phyloP scores from a whole-genome alignment of 192 early-diverging fungal genomes.

The Jimgerdemannia lactiflua region DNA sequence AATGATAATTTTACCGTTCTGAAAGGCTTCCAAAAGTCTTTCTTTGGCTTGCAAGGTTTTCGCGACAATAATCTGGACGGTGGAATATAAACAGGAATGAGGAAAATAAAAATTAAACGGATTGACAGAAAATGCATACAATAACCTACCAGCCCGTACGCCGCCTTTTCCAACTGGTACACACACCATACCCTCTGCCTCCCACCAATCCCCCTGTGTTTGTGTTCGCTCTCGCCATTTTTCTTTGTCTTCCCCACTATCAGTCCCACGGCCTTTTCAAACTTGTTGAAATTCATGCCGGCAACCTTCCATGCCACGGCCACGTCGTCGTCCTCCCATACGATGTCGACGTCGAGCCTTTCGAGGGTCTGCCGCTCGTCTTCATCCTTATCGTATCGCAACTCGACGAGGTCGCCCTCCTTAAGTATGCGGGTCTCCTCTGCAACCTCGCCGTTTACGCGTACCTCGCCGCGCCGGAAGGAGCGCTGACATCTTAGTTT shows the following conservation, averaged over 20 bases:
- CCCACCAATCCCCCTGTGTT: conserved; percentile 11
- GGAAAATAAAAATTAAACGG: neutral
- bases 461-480: conserved; percentile 36
- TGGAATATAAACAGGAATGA: conserved; percentile 7
- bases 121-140: no score
- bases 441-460: conserved; percentile 46
- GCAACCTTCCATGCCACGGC: conserved; percentile 58
- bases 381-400: conserved; percentile 38
- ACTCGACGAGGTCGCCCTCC: conserved; percentile 42
- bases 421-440: conserved; percentile 48
- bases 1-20: conserved; percentile 14
- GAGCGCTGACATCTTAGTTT: conserved; percentile 16
- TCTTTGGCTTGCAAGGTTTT: conserved; percentile 27
- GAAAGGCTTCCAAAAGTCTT: conserved; percentile 31
- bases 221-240: conserved; percentile 17
- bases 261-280: conserved; percentile 7
- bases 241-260: conserved; percentile 16
- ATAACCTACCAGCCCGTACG: conserved; percentile 45
- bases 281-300: conserved; percentile 34
- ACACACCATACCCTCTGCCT: conserved; percentile 24
- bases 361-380: conserved; percentile 41
- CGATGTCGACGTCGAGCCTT: conserved; percentile 40
- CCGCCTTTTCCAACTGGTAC: conserved; percentile 55
- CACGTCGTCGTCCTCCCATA: conserved; percentile 49
- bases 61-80: conserved; percentile 40